phyloP scores from a whole-genome alignment of 2,329 filamentous ascomycete species.

The Zelopaecilomyces penicillatus region DNA sequence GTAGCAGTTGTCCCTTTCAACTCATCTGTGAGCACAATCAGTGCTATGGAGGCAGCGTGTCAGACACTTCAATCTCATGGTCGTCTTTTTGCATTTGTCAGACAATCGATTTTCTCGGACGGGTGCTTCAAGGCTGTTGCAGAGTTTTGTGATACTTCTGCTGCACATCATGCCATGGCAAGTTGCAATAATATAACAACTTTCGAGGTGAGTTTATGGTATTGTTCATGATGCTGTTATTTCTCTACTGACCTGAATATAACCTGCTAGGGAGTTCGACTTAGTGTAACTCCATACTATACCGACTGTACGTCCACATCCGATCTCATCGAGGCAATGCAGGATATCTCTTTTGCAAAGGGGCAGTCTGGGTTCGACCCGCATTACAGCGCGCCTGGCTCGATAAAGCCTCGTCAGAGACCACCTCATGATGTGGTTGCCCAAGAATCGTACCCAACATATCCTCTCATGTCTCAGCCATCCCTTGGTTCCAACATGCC shows the following conservation, averaged over 20 bases:
- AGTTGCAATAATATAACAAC: constrained; percentile 21
- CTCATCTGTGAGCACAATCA: constrained; percentile 17
- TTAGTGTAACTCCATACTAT: constrained; percentile 14
- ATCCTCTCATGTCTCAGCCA: constrained; percentile 25
- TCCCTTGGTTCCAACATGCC: constrained; percentile 19
- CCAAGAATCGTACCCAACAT: constrained; percentile 20
- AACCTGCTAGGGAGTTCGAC: constrained; percentile 14
- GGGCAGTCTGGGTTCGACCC: constrained; percentile 5
- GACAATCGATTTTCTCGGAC: constrained; percentile 30
- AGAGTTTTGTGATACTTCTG: constrained; percentile 44
- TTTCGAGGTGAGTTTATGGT: constrained; percentile 17
- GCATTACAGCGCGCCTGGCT: constrained; percentile 4
- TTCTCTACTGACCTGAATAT: neutral
- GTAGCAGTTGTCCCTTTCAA: constrained; percentile 15
- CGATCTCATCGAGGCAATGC: constrained; percentile 11
- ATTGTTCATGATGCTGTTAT: neutral
- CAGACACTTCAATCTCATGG: constrained; percentile 38
- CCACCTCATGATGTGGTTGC: constrained; percentile 12
- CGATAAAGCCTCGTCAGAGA: constrained; percentile 4
- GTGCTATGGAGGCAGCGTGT: constrained; percentile 25
- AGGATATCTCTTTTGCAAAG: constrained; percentile 14
- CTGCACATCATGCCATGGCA: constrained; percentile 32
- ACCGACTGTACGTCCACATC: constrained; percentile 2
- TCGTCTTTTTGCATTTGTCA: constrained; percentile 44
- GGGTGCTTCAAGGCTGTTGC: constrained; percentile 39